phyloP scores from a whole-genome alignment of 257 asterid genomes.

The Thymus quinquecostatus region DNA sequence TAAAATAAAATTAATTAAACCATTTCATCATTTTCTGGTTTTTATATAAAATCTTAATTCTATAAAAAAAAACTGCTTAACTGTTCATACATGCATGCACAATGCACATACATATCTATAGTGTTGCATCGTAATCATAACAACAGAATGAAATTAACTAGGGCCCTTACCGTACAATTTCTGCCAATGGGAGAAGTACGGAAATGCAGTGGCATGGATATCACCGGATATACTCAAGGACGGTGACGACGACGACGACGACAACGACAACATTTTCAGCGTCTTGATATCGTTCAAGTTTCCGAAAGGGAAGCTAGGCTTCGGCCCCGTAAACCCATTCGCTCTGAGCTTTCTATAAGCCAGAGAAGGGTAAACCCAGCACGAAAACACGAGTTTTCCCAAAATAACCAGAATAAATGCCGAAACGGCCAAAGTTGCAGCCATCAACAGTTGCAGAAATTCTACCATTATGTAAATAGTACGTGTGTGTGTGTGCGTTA shows the following conservation, averaged over 20 bases:
- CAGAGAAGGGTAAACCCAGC: slow-evolving; percentile 63
- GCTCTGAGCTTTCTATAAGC: slow-evolving; percentile 49
- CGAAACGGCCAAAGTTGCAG: slow-evolving; percentile 27
- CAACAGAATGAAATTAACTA: no score
- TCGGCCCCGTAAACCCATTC: slow-evolving; percentile 87
- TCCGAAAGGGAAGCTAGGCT: slow-evolving; percentile 81
- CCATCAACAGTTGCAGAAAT: slow-evolving; percentile 25
- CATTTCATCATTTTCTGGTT: not conserved
- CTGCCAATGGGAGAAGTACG: slow-evolving; percentile 76
- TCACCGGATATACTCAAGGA: slow-evolving; percentile 45
- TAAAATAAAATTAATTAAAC: no score
- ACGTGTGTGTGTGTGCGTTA: not conserved
- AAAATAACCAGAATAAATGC: slow-evolving; percentile 31
- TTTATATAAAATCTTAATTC: no score
- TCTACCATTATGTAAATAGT: slow-evolving; percentile 29
- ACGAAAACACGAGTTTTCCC: slow-evolving; percentile 43
- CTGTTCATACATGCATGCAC: not conserved
- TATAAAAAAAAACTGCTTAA: no score
- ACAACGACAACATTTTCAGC: not conserved
- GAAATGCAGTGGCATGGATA: slow-evolving; percentile 72
- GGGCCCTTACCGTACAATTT: slow-evolving; percentile 56
- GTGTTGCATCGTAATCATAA: not conserved
- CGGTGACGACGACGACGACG: slow-evolving; percentile 17
- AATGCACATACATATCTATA: not conserved
- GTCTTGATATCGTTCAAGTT: slow-evolving; percentile 61